Evolutionary conservation across 257 asterid genomes (phyloP).

Genomic region (Paraleonurus japonicus): DNA sequence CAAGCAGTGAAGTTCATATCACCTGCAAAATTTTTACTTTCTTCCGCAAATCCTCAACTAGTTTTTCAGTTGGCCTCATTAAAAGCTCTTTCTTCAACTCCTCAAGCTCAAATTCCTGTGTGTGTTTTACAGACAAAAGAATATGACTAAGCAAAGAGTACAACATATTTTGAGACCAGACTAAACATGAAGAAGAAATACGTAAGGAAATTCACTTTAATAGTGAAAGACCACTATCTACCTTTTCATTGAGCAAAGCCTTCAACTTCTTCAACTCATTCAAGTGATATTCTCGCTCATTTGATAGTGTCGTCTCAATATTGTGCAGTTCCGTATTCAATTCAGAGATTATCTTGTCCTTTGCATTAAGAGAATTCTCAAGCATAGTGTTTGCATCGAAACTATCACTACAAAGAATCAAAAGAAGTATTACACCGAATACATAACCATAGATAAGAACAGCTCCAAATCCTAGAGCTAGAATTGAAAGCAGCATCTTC

Average conservation of each 20-base stretch:
- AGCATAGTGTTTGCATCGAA: conserved; percentile 68
- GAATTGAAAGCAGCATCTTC: conserved; percentile 5
- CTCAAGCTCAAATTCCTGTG: conserved; percentile 73
- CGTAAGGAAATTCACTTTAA: background rate
- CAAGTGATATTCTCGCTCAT: conserved; percentile 77
- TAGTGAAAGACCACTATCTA: conserved; percentile 20
- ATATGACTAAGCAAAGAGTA: conserved; percentile 2
- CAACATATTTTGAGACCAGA: background rate
- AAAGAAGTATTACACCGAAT: background rate
- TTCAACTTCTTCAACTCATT: conserved; percentile 87
- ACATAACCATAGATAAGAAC: background rate
- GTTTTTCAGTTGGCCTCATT: conserved; percentile 78
- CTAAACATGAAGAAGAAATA: conserved; percentile 19
- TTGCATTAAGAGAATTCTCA: conserved; percentile 85
- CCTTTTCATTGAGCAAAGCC: conserved; percentile 78
- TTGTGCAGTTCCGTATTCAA: conserved; percentile 90
- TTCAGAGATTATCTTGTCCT: conserved; percentile 92
- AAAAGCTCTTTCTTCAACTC: conserved; percentile 85
- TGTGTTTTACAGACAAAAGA: conserved; percentile 22
- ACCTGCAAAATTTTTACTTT: conserved; percentile 98
- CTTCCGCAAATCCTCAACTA: conserved; percentile 89
- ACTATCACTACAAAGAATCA: conserved; percentile 60
- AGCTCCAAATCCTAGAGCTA: conserved; percentile 15
- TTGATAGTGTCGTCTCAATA: conserved; percentile 73
- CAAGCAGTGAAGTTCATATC: conserved; percentile 22